Base-by-base conservation (phyloP, 495 filamentous ascomycete species). In the Hypoxylon subgilvum region DNA sequence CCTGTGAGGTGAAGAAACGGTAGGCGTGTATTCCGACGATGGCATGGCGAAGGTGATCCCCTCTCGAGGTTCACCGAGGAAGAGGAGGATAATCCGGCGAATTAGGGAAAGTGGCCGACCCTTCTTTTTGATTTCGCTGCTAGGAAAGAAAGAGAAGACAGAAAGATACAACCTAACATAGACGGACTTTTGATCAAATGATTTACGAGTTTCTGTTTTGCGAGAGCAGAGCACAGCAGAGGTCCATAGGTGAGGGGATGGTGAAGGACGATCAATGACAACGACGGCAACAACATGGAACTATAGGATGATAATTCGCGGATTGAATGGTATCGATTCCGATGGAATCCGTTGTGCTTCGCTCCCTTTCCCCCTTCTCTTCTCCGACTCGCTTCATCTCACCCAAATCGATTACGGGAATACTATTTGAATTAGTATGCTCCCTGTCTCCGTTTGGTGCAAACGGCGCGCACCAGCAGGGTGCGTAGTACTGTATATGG, bases 1-100 rank as follows among this genome's bases (percentile, higher is more conserved):
- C 92, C 1, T 79, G 77, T 18, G 94, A 97, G 77, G 83, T 96
- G 2, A 93, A 93, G 81, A 91, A 91, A 77, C 82, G 88, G 73
- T 91, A 78, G 73, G 43, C 19, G 12, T 22, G 8, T 44, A n/a
- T n/a, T n/a, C n/a, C n/a, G n/a, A n/a, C n/a, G n/a, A n/a, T n/a
- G n/a, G n/a, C n/a, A n/a, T n/a, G n/a, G n/a, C n/a, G n/a, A n/a
- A n/a, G n/a, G n/a, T n/a, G n/a, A n/a, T n/a, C n/a, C n/a, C n/a
- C n/a, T n/a, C n/a, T n/a, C 13, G 13, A n/a, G 13, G 34, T 18
- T 4, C n/a, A n/a, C n/a, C n/a, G n/a, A 38, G 5, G 34, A 13
- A 3, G 34, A 16, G 34, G 14, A 38, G 13, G 34, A 38, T 8
- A 18, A 2, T n/a, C n/a, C 8, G 14, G 14, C 23, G 14, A 18